Evolutionary conservation across 2,329 filamentous ascomycete genomes (phyloP).

Genomic region (Epichloe baconii): DNA sequence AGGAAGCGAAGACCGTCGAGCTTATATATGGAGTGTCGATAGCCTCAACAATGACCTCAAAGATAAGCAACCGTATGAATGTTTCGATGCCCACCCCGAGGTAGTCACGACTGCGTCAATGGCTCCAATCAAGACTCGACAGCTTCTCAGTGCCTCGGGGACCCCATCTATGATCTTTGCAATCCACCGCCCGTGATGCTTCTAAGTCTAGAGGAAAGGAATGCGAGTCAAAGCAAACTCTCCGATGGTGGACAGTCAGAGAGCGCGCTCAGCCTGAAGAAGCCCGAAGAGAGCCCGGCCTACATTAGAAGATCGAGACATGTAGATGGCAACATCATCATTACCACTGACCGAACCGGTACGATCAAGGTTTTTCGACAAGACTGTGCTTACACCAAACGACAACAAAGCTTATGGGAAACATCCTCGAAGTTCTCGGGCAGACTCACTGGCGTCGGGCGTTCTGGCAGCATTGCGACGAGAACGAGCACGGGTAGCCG

Average conservation of each 20-base stretch:
- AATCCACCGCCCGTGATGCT: constrained; percentile 85
- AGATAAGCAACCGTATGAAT: constrained; percentile 73
- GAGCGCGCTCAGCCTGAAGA: constrained; percentile 21
- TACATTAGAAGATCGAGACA: constrained; percentile 69
- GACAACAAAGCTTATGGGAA: constrained; percentile 66
- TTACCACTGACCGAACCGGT: constrained; percentile 80
- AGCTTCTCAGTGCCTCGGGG: constrained; percentile 65
- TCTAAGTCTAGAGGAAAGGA: constrained; percentile 55
- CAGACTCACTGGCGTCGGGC: constrained; percentile 42
- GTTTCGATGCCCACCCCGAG: constrained; percentile 79
- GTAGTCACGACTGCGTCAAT: constrained; percentile 84
- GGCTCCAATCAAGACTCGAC: constrained; percentile 65
- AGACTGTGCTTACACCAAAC: constrained; percentile 76
- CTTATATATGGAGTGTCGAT: constrained; percentile 69
- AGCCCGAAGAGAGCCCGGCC: constrained; percentile 56
- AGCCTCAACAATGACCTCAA: constrained; percentile 47
- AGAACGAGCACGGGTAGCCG: constrained; percentile 36
- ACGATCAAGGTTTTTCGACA: constrained; percentile 91
- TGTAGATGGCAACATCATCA: constrained; percentile 72
- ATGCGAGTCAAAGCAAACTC: constrained; percentile 27
- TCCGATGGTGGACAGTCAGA: constrained; percentile 24
- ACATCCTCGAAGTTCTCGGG: constrained; percentile 63
- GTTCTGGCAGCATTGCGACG: constrained; percentile 43
- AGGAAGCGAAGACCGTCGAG: constrained; percentile 80
- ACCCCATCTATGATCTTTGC: constrained; percentile 92